Evolutionary conservation across 371 early-diverging fungal genomes (phyloP), one percentile per base, ranked within the genome.

Genomic region (Mortierella sp.): DNA sequence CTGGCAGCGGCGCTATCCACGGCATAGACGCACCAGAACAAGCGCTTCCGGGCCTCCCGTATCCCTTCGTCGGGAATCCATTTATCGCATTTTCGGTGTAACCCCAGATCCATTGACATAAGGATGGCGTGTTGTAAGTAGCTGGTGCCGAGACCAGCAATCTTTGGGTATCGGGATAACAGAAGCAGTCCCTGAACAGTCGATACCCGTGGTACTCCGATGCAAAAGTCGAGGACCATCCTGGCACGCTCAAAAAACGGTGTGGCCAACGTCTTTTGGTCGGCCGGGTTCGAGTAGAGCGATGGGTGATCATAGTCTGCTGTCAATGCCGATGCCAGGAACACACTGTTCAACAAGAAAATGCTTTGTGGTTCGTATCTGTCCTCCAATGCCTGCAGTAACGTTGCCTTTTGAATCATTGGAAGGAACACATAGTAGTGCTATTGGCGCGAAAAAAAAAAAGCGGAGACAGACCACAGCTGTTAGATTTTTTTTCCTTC

Each of bases 21-120:
- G 2, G 34, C 63, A 45, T 76, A 76, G 23, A 76, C 58, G 18
- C 78, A 76, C 78, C 78, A 76, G 48, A 76, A 76, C 6, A 76
- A 56, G 13, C 71, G 48, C 38, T 62, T 69, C 7, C 78, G 21
- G 7, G 70, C 39, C 49, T 76, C 78, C 41, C 70, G 78, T 2
- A 76, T 66, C 21, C 66, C 59, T 13, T 61, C 60, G 23, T 76
- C 78, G 3, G 70, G 60, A 23, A 76, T 76, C 78, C 78, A 76
- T 14, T 70, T 70, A 27, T 76, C 78, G 21, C 78, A 76, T 43
- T 76, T 76, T 21, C 78, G 58, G 31, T 76, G 78, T 21, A 76
- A 48, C 1, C 78, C 78, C 53, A 76, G 41, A 23, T 70, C 78
- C 13, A 53, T 46, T 13, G 71, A 66, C 78, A 76, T 76, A 4